Conservation (phyloP, 1,284 basidiomycete genomes). For the Irpex sp. region DNA sequence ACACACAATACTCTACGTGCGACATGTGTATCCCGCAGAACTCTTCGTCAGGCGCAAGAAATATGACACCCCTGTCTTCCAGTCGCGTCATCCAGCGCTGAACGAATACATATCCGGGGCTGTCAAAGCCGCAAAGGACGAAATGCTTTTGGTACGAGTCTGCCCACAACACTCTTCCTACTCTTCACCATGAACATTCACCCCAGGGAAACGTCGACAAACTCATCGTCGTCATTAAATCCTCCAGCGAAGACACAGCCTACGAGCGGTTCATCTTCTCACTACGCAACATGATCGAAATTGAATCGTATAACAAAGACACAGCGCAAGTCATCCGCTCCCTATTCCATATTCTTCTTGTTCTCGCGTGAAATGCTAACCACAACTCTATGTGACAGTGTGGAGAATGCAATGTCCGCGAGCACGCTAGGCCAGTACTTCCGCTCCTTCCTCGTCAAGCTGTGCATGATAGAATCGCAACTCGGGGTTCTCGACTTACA, state of each 20-base stretch:
- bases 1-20: constrained; percentile 87
- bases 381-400: constrained; percentile 34
- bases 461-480: constrained; percentile 78
- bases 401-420: constrained; percentile 65
- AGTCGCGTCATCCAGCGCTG: constrained; percentile 85
- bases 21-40: constrained; percentile 86
- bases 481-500: constrained; percentile 57
- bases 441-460: constrained; percentile 81
- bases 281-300: constrained; percentile 65
- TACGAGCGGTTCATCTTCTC: constrained; percentile 84
- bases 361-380: neutral
- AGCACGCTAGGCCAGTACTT: constrained; percentile 72
- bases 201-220: constrained; percentile 68
- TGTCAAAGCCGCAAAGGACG: constrained; percentile 70
- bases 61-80: constrained; percentile 87
- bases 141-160: constrained; percentile 56
- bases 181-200: constrained; percentile 8
- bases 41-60: constrained; percentile 86
- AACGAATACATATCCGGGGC: constrained; percentile 86
- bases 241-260: constrained; percentile 63
- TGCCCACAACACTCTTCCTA: constrained; percentile 17
- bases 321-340: constrained; percentile 41
- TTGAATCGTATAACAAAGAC: constrained; percentile 62
- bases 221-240: constrained; percentile 77
- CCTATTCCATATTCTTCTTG: neutral